A percentile compares a stretch with the other conserved stretches of the same genome.
phyloP scores from a whole-genome alignment of 2,329 filamentous ascomycete species.

The Helminthosporium solani region DNA sequence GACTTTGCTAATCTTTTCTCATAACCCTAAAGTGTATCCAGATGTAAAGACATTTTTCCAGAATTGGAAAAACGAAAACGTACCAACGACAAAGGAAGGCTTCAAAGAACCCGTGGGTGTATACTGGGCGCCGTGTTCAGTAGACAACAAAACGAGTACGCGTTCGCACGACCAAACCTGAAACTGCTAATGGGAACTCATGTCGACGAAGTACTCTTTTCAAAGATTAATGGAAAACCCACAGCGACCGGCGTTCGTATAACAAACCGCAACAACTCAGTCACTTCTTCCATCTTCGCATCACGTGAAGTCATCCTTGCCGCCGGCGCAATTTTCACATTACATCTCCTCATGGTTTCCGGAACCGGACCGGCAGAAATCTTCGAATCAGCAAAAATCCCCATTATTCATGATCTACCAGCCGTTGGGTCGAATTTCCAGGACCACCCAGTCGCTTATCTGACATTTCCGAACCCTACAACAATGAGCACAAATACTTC shows the following conservation, averaged over 20 bases:
- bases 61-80: neutral
- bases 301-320: slow-evolving; percentile 61
- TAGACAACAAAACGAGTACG: slow-evolving; percentile 14
- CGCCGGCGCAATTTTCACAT: slow-evolving; percentile 57
- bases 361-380: slow-evolving; percentile 30
- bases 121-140: neutral
- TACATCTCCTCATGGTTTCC: slow-evolving; percentile 50
- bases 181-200: slow-evolving; percentile 21
- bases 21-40: neutral
- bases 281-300: slow-evolving; percentile 14
- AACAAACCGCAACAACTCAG: neutral
- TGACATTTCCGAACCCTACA: neutral
- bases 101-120: too few species aligned
- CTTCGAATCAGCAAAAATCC: slow-evolving; percentile 23
- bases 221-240: neutral
- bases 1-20: too few species aligned
- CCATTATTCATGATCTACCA: slow-evolving; percentile 26
- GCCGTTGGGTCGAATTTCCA: slow-evolving; percentile 39
- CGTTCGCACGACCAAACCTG: slow-evolving; percentile 23
- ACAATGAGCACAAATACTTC: too few species aligned
- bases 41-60: too few species aligned
- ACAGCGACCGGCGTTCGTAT: slow-evolving; percentile 1
- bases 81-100: neutral
- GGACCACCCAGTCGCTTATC: slow-evolving; percentile 25
- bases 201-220: slow-evolving; percentile 28